A percentile compares a stretch with the other conserved stretches of the same genome.
phyloP scores from a whole-genome alignment of 331 rosid genomes.

The Acacia pycnantha region DNA sequence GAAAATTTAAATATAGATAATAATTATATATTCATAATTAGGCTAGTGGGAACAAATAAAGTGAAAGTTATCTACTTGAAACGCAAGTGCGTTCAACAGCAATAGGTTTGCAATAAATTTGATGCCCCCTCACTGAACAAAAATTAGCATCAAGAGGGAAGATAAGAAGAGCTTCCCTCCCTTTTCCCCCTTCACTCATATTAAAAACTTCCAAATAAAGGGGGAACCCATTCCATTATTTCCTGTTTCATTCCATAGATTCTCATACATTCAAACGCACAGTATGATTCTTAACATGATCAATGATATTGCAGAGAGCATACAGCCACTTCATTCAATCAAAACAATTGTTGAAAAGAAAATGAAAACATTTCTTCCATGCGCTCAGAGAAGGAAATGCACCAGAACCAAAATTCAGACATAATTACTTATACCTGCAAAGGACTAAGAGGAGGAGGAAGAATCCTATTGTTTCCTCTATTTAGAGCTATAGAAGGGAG shows the following conservation, averaged over 20 bases:
- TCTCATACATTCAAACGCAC: not conserved
- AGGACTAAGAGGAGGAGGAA: constrained; percentile 56
- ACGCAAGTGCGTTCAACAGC: no score
- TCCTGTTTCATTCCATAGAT: not conserved
- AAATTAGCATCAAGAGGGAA: not conserved
- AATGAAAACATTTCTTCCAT: not conserved
- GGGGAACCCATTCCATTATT: not conserved
- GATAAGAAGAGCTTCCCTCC: not conserved
- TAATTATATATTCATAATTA: no score
- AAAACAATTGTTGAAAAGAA: not conserved
- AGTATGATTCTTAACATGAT: not conserved
- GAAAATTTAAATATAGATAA: no score
- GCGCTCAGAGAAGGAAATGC: constrained; percentile 6
- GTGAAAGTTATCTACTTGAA: no score
- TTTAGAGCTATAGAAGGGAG: constrained; percentile 42
- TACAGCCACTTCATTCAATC: not conserved
- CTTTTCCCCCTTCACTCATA: not conserved
- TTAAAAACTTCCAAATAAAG: not conserved
- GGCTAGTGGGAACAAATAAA: no score
- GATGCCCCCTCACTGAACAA: not conserved
- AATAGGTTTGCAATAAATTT: not conserved
- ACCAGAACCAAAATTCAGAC: constrained; percentile 24
- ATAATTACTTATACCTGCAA: constrained; percentile 63
- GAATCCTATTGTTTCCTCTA: constrained; percentile 43
- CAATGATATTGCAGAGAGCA: not conserved